Conservation (phyloP, 495 filamentous ascomycete species). For the Tuber microsphaerosporum region DNA sequence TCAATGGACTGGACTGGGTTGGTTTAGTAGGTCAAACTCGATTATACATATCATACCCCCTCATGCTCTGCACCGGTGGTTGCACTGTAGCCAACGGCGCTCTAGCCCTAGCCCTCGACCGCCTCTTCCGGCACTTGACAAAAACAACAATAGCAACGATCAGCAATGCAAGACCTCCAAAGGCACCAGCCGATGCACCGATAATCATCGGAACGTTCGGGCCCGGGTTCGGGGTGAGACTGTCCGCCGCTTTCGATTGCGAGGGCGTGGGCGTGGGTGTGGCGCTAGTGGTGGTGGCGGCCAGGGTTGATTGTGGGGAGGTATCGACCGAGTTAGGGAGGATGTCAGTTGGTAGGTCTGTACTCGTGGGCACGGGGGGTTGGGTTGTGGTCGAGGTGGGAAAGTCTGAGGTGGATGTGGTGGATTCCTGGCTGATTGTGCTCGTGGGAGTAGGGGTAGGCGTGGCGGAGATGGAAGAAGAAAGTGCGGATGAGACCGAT, state of each 20-base stretch:
- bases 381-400: neutral
- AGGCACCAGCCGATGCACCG: conserved; percentile 1
- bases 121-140: conserved; percentile 17
- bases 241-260: neutral
- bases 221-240: neutral
- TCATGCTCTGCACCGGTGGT: neutral
- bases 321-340: neutral
- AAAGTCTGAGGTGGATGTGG: neutral
- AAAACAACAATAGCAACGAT: conserved; percentile 18
- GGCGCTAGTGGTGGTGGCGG: conserved; percentile 10
- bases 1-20: neutral
- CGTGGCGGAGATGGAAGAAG: neutral
- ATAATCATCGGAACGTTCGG: conserved; percentile 11
- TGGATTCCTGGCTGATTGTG: neutral
- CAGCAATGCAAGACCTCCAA: conserved; percentile 14
- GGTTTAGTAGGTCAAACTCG: conserved; percentile 9
- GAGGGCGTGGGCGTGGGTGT: neutral
- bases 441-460: neutral
- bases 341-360: neutral
- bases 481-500: neutral
- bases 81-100: neutral
- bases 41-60: conserved; percentile 13
- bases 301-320: neutral
- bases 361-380: neutral
- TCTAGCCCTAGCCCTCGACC: conserved; percentile 6